Percentiles rank a stretch among this genome's conserved stretches.
Evolutionary conservation across 2,329 filamentous ascomycete species (phyloP).

Genomic region (Aspergillus oerlinghausenensis): DNA sequence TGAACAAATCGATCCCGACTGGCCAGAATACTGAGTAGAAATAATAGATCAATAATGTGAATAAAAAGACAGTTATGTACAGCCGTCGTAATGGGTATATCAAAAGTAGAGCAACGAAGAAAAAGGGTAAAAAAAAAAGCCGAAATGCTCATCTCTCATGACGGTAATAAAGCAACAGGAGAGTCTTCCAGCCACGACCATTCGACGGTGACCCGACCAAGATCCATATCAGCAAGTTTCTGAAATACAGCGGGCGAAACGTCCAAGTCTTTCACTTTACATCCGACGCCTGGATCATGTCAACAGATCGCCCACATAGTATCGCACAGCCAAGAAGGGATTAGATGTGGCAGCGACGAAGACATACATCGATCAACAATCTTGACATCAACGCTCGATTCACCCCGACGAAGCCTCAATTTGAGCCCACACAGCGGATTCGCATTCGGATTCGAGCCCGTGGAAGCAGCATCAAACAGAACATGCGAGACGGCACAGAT

Average conservation of each 20-base stretch:
- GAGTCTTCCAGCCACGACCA: conserved; percentile 49
- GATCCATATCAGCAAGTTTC: conserved; percentile 42
- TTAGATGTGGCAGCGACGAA: not conserved
- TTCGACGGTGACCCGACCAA: conserved; percentile 45
- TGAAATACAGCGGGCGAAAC: conserved; percentile 47
- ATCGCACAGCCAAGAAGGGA: not conserved
- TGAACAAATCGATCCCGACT: conserved; percentile 37
- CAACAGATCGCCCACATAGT: not conserved
- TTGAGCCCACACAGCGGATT: conserved; percentile 65
- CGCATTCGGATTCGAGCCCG: conserved; percentile 53
- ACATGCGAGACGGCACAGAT: conserved; percentile 64
- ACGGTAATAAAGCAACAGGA: conserved; percentile 17
- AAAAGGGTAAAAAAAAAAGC: not conserved
- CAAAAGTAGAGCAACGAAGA: conserved; percentile 1
- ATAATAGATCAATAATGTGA: not conserved
- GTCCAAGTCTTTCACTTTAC: conserved; percentile 47
- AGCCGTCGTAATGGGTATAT: not conserved
- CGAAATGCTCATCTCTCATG: conserved; percentile 1
- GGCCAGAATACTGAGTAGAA: conserved; percentile 35
- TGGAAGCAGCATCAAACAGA: conserved; percentile 59
- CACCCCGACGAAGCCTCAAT: conserved; percentile 58
- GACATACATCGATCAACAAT: conserved; percentile 63
- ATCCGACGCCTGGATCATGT: conserved; percentile 40
- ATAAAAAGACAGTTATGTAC: not conserved
- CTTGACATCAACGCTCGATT: conserved; percentile 55